These are phyloP conservation scores for Leccinum disarticulatum DNA, from an alignment of 768 basidiomycete genomes.

Conservation along the genomic window DNA sequence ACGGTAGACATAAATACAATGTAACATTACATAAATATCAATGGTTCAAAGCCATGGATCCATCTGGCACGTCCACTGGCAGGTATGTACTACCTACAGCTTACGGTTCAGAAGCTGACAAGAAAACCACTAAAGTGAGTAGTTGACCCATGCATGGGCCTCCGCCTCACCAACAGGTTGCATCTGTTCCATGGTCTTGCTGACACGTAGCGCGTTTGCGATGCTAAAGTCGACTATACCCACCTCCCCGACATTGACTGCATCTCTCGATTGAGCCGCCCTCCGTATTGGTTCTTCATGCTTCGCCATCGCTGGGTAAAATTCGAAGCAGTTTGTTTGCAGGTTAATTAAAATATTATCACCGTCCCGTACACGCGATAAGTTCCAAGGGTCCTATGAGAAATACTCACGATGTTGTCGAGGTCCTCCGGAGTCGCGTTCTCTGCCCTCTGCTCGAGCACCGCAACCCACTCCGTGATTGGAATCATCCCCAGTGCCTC, in stretches of 20 bases:
- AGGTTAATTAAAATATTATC: slow-evolving; percentile 20
- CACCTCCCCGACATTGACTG: neutral
- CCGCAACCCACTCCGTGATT: slow-evolving; percentile 31
- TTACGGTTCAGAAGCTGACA: neutral
- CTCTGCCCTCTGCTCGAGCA: slow-evolving; percentile 27
- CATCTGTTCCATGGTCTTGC: slow-evolving; percentile 15
- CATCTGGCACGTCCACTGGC: too few relatives aligned
- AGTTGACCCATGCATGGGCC: slow-evolving; percentile 18
- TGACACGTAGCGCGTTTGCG: slow-evolving; percentile 11
- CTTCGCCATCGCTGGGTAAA: slow-evolving; percentile 22
- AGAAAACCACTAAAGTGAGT: slow-evolving; percentile 1
- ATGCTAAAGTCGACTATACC: slow-evolving; percentile 9
- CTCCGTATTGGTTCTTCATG: neutral
- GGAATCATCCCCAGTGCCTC: slow-evolving; percentile 23
- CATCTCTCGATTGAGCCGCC: neutral
- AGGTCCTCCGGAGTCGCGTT: slow-evolving; percentile 9
- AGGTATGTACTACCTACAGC: neutral
- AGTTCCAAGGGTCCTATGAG: neutral
- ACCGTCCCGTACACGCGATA: neutral
- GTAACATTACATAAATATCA: too few relatives aligned
- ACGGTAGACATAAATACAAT: too few relatives aligned
- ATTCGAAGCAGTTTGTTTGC: slow-evolving; percentile 33
- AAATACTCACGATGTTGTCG: slow-evolving; percentile 5
- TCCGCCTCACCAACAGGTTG: slow-evolving; percentile 15
- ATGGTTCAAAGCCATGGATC: too few relatives aligned